These are phyloP conservation scores for Arachis hypogaea DNA, from an alignment of 306 rosid genomes.

Conservation along the genomic window DNA sequence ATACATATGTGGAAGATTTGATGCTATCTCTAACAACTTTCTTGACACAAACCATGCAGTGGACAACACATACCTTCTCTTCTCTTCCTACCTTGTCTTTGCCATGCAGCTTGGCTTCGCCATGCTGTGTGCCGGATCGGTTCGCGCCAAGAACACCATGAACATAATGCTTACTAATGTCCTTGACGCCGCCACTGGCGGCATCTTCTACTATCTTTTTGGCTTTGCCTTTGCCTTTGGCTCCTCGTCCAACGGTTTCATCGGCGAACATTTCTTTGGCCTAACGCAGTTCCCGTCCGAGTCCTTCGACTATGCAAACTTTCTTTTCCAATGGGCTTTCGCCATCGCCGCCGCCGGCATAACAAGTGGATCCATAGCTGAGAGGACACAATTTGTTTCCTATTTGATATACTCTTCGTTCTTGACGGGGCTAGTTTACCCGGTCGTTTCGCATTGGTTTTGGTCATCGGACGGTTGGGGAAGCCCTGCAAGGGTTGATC, in stretches of 20 bases:
- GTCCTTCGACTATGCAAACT: conserved; percentile 42
- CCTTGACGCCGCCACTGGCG: conserved; percentile 58
- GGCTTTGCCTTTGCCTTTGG: conserved; percentile 59
- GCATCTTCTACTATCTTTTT: conserved; percentile 47
- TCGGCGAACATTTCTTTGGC: conserved; percentile 50
- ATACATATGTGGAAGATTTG: conserved; percentile 49
- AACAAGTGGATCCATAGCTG: conserved; percentile 61
- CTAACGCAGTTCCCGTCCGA: conserved; percentile 42
- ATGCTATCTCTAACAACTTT: conserved; percentile 44
- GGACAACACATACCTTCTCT: conserved; percentile 53
- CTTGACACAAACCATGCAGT: conserved; percentile 45
- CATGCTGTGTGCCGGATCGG: conserved; percentile 64
- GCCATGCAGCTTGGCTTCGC: conserved; percentile 68
- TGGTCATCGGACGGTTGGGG: conserved; percentile 67
- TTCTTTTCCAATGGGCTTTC: conserved; percentile 58
- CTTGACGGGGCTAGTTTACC: conserved; percentile 56
- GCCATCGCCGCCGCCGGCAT: conserved; percentile 64
- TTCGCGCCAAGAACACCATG: conserved; percentile 60
- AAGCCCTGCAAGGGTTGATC: conserved; percentile 37
- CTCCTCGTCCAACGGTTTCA: conserved; percentile 49
- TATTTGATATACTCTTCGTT: conserved; percentile 59
- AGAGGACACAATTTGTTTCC: conserved; percentile 49
- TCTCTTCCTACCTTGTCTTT: conserved; percentile 57
- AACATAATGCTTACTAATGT: conserved; percentile 64
- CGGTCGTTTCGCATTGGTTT: conserved; percentile 59